A percentile compares a stretch with the other conserved stretches of the same genome.
These are phyloP conservation scores for Danielozyma ontarioensis DNA, from an alignment of 805 yeast genomes.

Conservation along the genomic window DNA sequence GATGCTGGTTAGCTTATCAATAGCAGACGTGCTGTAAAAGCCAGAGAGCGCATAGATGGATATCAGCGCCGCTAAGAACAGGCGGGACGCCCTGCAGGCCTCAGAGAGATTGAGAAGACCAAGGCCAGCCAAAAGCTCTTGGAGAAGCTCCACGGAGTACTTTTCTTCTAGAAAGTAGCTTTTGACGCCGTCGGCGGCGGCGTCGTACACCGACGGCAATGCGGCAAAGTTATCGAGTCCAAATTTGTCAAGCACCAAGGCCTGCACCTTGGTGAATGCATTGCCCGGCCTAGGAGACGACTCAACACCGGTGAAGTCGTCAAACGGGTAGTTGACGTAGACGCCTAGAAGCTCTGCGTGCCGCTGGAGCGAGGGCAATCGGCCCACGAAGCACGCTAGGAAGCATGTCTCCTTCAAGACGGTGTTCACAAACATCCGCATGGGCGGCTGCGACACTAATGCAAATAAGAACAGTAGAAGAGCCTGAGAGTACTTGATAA, in stretches of 20 bases:
- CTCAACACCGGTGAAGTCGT: slow-evolving; percentile 31
- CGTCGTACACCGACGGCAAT: slow-evolving; percentile 1
- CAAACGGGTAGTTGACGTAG: slow-evolving; percentile 33
- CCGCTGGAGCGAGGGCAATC: too few species aligned
- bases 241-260: slow-evolving; percentile 1
- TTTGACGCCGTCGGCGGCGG: neutral
- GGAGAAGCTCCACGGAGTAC: neutral
- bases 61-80: too few species aligned
- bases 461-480: slow-evolving; percentile 18
- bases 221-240: slow-evolving; percentile 10
- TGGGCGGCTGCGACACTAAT: slow-evolving; percentile 35
- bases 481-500: slow-evolving; percentile 4
- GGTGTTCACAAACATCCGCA: slow-evolving; percentile 30
- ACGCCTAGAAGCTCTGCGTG: slow-evolving; percentile 9
- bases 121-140: slow-evolving; percentile 1
- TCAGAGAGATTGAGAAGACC: neutral
- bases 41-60: too few species aligned
- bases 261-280: neutral
- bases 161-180: slow-evolving; percentile 1
- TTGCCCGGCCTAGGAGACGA: slow-evolving; percentile 1
- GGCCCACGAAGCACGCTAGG: slow-evolving; percentile 1
- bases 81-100: too few species aligned
- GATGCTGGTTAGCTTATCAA: too few species aligned
- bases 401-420: slow-evolving; percentile 20
- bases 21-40: too few species aligned